These are phyloP conservation scores for Fonsecaea erecta DNA, from an alignment of 2,329 filamentous ascomycete species.

Conservation along the genomic window DNA sequence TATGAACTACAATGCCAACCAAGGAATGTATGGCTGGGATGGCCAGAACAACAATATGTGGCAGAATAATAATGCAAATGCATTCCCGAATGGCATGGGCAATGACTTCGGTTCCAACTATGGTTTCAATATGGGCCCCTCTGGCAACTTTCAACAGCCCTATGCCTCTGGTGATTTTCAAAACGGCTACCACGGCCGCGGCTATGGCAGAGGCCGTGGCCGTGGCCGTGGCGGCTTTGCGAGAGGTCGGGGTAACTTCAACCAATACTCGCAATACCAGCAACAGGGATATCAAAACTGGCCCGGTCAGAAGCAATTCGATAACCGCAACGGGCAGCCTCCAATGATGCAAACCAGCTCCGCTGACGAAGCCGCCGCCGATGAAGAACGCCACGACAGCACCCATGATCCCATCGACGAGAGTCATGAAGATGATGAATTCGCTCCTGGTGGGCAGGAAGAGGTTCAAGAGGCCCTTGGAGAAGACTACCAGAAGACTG, in stretches of 20 bases:
- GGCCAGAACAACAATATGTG: conserved; percentile 72
- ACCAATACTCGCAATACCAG: conserved; percentile 43
- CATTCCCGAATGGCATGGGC: conserved; percentile 73
- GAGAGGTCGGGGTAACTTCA: conserved; percentile 44
- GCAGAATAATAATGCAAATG: conserved; percentile 90
- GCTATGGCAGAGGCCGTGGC: conserved; percentile 69
- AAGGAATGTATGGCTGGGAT: conserved; percentile 77
- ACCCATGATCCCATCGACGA: conserved; percentile 19
- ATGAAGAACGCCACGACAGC: conserved; percentile 26
- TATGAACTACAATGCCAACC: conserved; percentile 59
- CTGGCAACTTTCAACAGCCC: conserved; percentile 74
- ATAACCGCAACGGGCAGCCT: conserved; percentile 21
- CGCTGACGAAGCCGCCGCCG: conserved; percentile 25
- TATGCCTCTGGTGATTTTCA: conserved; percentile 67
- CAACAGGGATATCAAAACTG: conserved; percentile 35
- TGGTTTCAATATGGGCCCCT: conserved; percentile 75
- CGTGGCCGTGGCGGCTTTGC: conserved; percentile 63
- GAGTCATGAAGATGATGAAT: conserved; percentile 42
- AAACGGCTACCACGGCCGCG: conserved; percentile 73
- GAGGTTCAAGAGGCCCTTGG: conserved; percentile 41
- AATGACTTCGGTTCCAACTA: conserved; percentile 81
- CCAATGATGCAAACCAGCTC: conserved; percentile 13
- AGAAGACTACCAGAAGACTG: conserved; percentile 33
- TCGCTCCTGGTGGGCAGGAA: conserved; percentile 44
- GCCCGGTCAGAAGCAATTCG: conserved; percentile 30